Evolutionary conservation across 305 asterid species (phyloP).

Genomic region (Fraxinus baroniana): DNA sequence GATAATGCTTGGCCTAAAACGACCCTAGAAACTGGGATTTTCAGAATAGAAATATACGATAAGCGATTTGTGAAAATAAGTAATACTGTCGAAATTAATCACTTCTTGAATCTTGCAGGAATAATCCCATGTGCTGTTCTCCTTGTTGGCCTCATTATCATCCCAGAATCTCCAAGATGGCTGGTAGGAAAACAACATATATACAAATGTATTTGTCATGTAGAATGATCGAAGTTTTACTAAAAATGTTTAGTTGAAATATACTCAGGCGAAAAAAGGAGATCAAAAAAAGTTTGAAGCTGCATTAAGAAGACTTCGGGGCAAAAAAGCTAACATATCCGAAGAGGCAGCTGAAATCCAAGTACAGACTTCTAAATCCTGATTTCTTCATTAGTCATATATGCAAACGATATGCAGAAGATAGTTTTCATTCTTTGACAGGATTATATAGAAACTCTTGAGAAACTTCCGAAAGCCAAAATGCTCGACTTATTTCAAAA

Average conservation of each 20-base stretch:
- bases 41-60: neutral
- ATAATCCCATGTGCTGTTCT: slow-evolving; percentile 74
- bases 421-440: slow-evolving; percentile 28
- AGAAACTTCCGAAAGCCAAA: slow-evolving; percentile 76
- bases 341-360: slow-evolving; percentile 85
- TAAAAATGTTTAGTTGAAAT: neutral
- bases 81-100: slow-evolving; percentile 5
- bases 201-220: neutral
- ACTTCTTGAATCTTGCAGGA: slow-evolving; percentile 48
- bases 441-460: slow-evolving; percentile 83
- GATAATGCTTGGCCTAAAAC: neutral
- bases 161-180: slow-evolving; percentile 98
- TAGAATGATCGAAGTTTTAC: neutral
- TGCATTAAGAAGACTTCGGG: slow-evolving; percentile 64
- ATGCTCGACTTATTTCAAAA: slow-evolving; percentile 71
- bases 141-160: slow-evolving; percentile 61
- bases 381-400: neutral
- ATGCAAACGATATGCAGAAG: neutral
- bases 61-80: neutral
- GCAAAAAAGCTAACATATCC: slow-evolving; percentile 60
- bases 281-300: slow-evolving; percentile 68
- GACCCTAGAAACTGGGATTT: neutral
- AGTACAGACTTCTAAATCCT: slow-evolving; percentile 35
- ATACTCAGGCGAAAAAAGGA: slow-evolving; percentile 70
- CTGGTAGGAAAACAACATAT: slow-evolving; percentile 49